These are phyloP conservation scores for Aureoboletus auriporus DNA, from an alignment of 768 basidiomycete genomes.

Conservation along the genomic window DNA sequence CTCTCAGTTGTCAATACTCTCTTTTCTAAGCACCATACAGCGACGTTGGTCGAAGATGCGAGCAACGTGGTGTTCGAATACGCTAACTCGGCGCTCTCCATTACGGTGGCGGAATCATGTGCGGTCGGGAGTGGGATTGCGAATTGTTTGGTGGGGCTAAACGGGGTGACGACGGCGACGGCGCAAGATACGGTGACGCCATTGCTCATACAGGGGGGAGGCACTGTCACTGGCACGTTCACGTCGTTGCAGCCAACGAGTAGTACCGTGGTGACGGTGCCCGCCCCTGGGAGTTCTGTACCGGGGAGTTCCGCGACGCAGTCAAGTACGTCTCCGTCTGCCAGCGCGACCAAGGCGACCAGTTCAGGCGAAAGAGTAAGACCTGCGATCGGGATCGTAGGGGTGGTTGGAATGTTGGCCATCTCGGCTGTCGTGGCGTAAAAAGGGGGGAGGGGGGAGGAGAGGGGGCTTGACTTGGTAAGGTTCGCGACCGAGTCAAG, in stretches of 20 bases:
- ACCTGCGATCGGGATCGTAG: background rate
- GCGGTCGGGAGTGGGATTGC: constrained; percentile 3
- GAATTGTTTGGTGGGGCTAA: background rate
- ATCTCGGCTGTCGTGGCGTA: constrained; percentile 2
- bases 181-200: constrained; percentile 2
- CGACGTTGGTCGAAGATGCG: constrained; percentile 3
- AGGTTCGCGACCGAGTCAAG: constrained; percentile 1
- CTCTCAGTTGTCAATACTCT: background rate
- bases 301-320: background rate
- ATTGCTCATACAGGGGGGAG: constrained; percentile 9
- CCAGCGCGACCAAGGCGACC: background rate
- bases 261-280: background rate
- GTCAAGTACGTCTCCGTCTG: background rate
- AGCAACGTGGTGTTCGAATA: constrained; percentile 6
- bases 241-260: too few relatives aligned
- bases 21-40: background rate
- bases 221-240: background rate
- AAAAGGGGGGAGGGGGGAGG: background rate
- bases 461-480: constrained; percentile 3
- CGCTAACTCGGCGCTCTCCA: constrained; percentile 1
- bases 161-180: background rate
- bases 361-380: constrained; percentile 1
- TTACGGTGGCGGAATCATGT: constrained; percentile 12
- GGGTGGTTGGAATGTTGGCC: constrained; percentile 1
- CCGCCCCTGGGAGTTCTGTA: constrained; percentile 2